A percentile compares a stretch with the other conserved stretches of the same genome.
phyloP scores from a whole-genome alignment of 139 green algal species.

The Tetradesmus lagerheimii region DNA sequence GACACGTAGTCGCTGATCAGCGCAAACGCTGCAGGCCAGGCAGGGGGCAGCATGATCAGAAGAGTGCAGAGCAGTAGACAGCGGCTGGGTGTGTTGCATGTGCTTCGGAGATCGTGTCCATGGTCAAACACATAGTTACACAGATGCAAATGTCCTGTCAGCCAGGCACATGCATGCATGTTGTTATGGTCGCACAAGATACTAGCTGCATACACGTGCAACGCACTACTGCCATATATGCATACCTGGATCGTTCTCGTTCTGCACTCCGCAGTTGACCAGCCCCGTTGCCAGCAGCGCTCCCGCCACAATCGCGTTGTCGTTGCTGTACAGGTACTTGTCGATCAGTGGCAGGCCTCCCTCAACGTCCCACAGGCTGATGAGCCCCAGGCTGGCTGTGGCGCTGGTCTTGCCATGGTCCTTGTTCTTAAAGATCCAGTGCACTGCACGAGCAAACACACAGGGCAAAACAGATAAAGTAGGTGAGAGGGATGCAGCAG shows the following conservation, averaged over 20 bases:
- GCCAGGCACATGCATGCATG: too few relatives aligned
- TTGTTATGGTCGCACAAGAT: too few relatives aligned
- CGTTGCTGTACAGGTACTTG: slow-evolving; percentile 97
- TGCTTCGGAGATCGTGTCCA: too few relatives aligned
- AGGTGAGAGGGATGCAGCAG: too few relatives aligned
- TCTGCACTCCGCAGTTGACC: slow-evolving; percentile 87
- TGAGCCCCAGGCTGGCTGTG: slow-evolving; percentile 86
- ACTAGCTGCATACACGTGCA: too few relatives aligned
- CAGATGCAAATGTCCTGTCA: too few relatives aligned
- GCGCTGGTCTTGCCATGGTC: slow-evolving; percentile 98
- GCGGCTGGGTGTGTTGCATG: too few relatives aligned
- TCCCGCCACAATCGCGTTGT: slow-evolving; percentile 87
- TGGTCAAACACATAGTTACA: too few relatives aligned
- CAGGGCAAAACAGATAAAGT: too few relatives aligned
- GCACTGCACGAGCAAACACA: slow-evolving; percentile 61
- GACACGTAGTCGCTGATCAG: slow-evolving; percentile 93
- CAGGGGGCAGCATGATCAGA: background rate
- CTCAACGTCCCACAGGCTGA: slow-evolving; percentile 98
- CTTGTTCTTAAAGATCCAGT: slow-evolving; percentile 99
- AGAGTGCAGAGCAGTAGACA: too few relatives aligned
- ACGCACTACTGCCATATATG: too few relatives aligned
- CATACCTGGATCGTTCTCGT: slow-evolving; percentile 92
- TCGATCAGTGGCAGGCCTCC: slow-evolving; percentile 95
- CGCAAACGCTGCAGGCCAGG: slow-evolving; percentile 79
- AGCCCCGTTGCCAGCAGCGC: slow-evolving; percentile 96